Base-by-base conservation (phyloP, 2,329 filamentous ascomycete genomes). In the Hansfordia pulvinata region DNA sequence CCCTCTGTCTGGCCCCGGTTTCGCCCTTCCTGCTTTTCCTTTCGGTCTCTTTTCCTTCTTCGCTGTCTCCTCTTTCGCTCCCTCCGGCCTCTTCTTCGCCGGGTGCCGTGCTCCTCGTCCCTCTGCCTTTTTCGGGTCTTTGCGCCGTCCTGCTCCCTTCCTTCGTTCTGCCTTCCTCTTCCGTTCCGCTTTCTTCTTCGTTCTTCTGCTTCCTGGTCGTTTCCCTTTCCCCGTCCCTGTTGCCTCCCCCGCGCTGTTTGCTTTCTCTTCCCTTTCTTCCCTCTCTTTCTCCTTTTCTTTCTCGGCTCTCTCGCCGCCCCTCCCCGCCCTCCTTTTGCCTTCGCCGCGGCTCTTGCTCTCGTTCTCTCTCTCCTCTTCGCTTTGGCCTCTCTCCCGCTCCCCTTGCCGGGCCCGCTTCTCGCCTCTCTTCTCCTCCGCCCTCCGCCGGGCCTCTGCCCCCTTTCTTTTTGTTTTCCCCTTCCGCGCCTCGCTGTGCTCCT, bases 401-500 rank as follows among this genome's bases (percentile, higher is more conserved):
- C n/a, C n/a, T 6, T 28, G n/a, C n/a, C n/a, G n/a, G n/a, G n/a
- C 17, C 10, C 10, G 10, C 18, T 14, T 15, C 4, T 15, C 20
- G 22, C 10, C 9, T 17, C 4, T 10, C 14, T 6, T 12, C 18
- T 16, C 11, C 24, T 23, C 27, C 17, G 21, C 13, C 23, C 27
- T 31, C 29, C 27, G 29, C 29, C 27, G 26, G 29, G 23, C 30
- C 30, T 12, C 14, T 32, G 20, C 19, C 26, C 17, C 19, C n/a
- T n/a, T n/a, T n/a, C n/a, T n/a, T 23, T 33, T 26, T 15, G 18
- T 29, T 26, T 25, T 14, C 27, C 28, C 20, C 21, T 25, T 28
- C 24, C 27, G 26, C 27, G 26, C 29, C 17, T 28, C 30, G 28
- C 29, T 16, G 23, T 25, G 25, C 27, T 33, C 20, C 31, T 33